Evolutionary conservation across 2,329 filamentous ascomycete genomes (phyloP).

Genomic region (Trichoderma sp.): DNA sequence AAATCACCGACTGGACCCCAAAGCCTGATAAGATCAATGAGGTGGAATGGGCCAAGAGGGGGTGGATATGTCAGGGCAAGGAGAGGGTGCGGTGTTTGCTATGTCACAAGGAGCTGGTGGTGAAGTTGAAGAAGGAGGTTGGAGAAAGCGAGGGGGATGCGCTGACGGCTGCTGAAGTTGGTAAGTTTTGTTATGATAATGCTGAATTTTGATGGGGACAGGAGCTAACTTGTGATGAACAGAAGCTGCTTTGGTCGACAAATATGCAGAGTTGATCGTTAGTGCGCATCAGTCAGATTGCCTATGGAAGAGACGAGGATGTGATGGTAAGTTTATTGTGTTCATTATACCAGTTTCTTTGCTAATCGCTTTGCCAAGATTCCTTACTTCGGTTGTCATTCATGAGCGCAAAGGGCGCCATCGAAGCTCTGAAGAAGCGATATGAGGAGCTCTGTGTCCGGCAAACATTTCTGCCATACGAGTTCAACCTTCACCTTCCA

Average conservation of each 20-base stretch:
- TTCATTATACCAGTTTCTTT: background rate
- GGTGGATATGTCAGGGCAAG: conserved; percentile 81
- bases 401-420: conserved; percentile 56
- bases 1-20: conserved; percentile 88
- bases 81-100: conserved; percentile 84
- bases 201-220: background rate
- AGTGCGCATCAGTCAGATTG: conserved; percentile 77
- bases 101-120: conserved; percentile 79
- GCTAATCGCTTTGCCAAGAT: conserved; percentile 38
- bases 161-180: conserved; percentile 58
- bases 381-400: conserved; percentile 61
- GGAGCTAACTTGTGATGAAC: conserved; percentile 20
- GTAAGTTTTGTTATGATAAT: conserved; percentile 26
- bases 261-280: conserved; percentile 71
- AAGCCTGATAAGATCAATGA: conserved; percentile 85
- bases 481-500: conserved; percentile 59
- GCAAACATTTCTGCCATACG: conserved; percentile 57
- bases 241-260: conserved; percentile 68
- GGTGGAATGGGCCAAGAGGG: conserved; percentile 89
- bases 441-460: conserved; percentile 61
- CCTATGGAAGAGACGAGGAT: conserved; percentile 83
- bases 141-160: conserved; percentile 55
- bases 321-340: conserved; percentile 63
- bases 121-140: conserved; percentile 66
- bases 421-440: conserved; percentile 57